Percentiles rank a stretch among this genome's conserved stretches.
Conservation (phyloP, 345 rosid genomes). For the Eucalyptus pauciflora region DNA sequence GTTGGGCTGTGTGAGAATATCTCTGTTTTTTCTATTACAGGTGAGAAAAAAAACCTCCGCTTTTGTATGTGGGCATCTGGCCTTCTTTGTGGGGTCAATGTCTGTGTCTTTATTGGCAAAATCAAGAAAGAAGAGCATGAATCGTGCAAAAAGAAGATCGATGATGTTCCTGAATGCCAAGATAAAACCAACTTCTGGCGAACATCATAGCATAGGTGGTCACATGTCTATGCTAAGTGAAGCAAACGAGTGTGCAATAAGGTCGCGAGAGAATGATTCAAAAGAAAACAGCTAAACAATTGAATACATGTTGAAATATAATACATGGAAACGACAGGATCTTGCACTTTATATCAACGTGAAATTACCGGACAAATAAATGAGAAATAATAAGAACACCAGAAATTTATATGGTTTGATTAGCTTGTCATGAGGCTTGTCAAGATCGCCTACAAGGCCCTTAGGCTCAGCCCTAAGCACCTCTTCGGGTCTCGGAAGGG, state of each 20-base stretch:
- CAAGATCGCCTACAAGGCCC: slow-evolving; percentile 32
- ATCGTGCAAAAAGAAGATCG: not conserved
- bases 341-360: too few relatives aligned
- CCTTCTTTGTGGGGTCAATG: too few relatives aligned
- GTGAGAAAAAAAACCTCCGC: too few relatives aligned
- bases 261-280: not conserved
- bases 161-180: not conserved
- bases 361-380: too few relatives aligned
- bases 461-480: slow-evolving; percentile 47
- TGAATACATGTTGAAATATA: not conserved
- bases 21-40: not conserved
- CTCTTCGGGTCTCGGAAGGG: slow-evolving; percentile 35
- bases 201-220: not conserved
- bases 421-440: not conserved
- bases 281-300: not conserved
- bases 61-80: too few relatives aligned
- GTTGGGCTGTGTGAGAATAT: not conserved
- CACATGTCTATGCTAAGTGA: too few relatives aligned
- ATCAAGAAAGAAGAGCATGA: not conserved
- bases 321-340: too few relatives aligned
- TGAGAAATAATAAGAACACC: too few relatives aligned
- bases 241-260: too few relatives aligned
- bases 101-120: too few relatives aligned
- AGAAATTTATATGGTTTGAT: too few relatives aligned
- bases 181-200: not conserved